Conservation (phyloP, 1,284 basidiomycete species). For the Mycena citricolor region DNA sequence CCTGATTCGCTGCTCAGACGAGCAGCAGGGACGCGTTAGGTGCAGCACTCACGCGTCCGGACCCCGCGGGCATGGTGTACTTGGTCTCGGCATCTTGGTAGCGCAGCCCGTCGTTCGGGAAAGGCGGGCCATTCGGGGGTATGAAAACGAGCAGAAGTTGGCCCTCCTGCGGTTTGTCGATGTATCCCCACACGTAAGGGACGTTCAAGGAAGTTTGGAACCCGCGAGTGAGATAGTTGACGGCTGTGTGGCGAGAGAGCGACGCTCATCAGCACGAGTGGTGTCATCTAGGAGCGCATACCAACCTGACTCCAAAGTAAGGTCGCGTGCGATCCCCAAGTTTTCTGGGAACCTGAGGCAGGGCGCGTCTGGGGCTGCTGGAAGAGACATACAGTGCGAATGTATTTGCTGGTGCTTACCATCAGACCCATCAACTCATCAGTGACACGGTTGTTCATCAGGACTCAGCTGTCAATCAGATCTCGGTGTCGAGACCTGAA, state of each 20-base stretch:
- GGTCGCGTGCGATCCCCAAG: constrained; percentile 51
- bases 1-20: constrained; percentile 38
- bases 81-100: constrained; percentile 69
- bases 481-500: too few relatives aligned
- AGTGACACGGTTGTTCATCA: too few relatives aligned
- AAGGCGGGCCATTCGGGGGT: constrained; percentile 48
- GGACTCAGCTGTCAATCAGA: too few relatives aligned
- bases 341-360: constrained; percentile 69
- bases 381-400: too few relatives aligned
- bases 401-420: too few relatives aligned
- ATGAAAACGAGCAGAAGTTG: constrained; percentile 62
- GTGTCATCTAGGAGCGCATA: neutral
- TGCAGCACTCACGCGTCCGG: constrained; percentile 46
- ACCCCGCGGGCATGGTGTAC: constrained; percentile 47
- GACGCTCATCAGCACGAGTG: neutral
- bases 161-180: constrained; percentile 74
- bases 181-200: constrained; percentile 68
- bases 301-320: constrained; percentile 33
- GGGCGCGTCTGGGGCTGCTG: too few relatives aligned
- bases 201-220: constrained; percentile 50
- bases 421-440: too few relatives aligned
- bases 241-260: constrained; percentile 50
- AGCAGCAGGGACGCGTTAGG: constrained; percentile 1
- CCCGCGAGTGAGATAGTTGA: constrained; percentile 59
- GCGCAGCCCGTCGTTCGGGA: constrained; percentile 70